phyloP scores from a whole-genome alignment of 1,284 basidiomycete genomes.

The Takashimella tepidaria region DNA sequence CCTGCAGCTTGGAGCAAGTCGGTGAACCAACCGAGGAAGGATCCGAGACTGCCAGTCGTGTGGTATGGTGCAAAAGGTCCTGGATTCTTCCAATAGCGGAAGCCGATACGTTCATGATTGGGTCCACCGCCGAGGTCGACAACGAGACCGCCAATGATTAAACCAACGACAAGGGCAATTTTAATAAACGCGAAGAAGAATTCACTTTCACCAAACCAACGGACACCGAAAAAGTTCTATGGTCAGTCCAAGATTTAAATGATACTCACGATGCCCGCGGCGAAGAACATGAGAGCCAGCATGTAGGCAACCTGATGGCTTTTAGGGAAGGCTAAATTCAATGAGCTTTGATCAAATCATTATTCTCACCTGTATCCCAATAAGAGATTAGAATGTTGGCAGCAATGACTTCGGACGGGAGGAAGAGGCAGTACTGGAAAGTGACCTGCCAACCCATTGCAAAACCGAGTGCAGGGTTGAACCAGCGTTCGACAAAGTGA shows the following conservation, averaged over 20 bases:
- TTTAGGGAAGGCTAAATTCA: not conserved
- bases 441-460: constrained; percentile 29
- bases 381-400: constrained; percentile 66
- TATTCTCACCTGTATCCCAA: constrained; percentile 57
- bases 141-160: constrained; percentile 62
- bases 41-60: constrained; percentile 18
- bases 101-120: constrained; percentile 47
- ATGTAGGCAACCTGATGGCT: constrained; percentile 3
- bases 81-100: constrained; percentile 61
- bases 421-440: constrained; percentile 54
- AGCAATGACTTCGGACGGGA: constrained; percentile 70
- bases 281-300: not conserved
- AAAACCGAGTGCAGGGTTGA: constrained; percentile 30
- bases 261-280: not conserved
- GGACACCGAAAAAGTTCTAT: constrained; percentile 70
- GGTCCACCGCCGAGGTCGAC: constrained; percentile 67
- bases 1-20: constrained; percentile 25
- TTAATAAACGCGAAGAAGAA: constrained; percentile 69
- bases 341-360: constrained; percentile 36
- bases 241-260: not conserved
- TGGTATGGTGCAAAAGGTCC: constrained; percentile 52
- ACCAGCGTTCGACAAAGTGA: constrained; percentile 30
- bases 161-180: constrained; percentile 62
- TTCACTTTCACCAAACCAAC: constrained; percentile 63
- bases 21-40: constrained; percentile 28